Evolutionary conservation across 2,329 filamentous ascomycete genomes (phyloP), one percentile per base, ranked within the genome.

Genomic region (Cryphonectria japonica): DNA sequence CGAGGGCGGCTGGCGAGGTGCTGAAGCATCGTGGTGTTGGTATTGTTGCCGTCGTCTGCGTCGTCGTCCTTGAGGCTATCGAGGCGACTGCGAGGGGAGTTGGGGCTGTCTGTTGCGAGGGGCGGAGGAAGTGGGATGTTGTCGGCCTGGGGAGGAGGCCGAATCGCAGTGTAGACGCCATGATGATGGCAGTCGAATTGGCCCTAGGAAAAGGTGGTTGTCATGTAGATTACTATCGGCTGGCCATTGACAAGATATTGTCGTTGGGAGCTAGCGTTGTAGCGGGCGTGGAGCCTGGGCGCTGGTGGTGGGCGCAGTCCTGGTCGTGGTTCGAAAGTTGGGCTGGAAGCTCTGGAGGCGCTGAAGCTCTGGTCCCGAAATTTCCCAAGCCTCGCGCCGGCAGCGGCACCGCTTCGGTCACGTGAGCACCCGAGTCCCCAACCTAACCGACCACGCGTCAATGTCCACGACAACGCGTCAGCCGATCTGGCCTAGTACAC

Each of bases 1-100:
- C 78, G 50, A 76, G 76, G 66, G 75, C 75, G 52, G 78, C 69
- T 8, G 76, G 29, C 0, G 83, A 82, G 0, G 82, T 82, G 66
- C 79, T 80, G 77, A 85, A 83, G 69, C 67, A 14, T 66, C 67
- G 71, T 67, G 52, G 26, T 16, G 68, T 16, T 26, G 37, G 37
- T 34, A 34, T 26, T 39, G 67, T 26, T 26, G 60, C 61, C 29
- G 59, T 29, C 26, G 60, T 14, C 11, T 32, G 59, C 14, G 34
- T 46, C 8, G 65, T 64, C 32, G 68, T 29, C 32, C 62, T n/a
- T 52, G 41, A n/a, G 39, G 26, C 39, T 43, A 32, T 46, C 9
- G 52, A 37, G 57, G 54, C 43, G 34, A 14, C 11, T 16, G 63
- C 29, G 41, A 62, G 34, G 61, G 37, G 46, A n/a, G 60, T 61